These are phyloP conservation scores for Leishmania mexicana DNA, from an alignment of 208 protist genomes.

Conservation along the genomic window DNA sequence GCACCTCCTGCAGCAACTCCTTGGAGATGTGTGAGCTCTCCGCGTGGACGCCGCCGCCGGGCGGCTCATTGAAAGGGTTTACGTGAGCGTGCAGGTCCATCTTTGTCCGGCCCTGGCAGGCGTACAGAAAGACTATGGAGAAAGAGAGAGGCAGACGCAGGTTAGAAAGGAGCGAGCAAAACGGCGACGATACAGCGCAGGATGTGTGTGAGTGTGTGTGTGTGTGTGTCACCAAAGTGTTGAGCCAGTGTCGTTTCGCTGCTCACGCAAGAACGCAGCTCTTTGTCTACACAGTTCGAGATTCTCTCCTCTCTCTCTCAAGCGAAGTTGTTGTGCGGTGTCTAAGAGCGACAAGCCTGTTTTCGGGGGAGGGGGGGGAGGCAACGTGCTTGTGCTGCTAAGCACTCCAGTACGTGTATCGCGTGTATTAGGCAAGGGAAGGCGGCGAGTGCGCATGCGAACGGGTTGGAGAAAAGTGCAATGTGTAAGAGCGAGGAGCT, in stretches of 20 bases:
- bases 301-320: not conserved
- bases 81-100: not conserved
- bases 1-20: conserved; percentile 62
- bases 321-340: not conserved
- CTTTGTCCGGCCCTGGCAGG: not conserved
- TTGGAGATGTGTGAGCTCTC: conserved; percentile 40
- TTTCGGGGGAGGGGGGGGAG: not conserved
- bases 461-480: not conserved
- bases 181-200: not conserved
- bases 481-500: not conserved
- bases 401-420: no score
- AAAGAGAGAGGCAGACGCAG: not conserved
- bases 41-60: not conserved
- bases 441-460: not conserved
- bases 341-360: not conserved
- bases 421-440: not conserved
- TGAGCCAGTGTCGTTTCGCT: not conserved
- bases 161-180: no score
- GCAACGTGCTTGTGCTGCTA: not conserved
- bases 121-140: not conserved
- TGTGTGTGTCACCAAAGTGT: not conserved
- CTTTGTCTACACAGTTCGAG: not conserved
- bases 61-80: conserved; percentile 8
- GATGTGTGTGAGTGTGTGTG: not conserved
- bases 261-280: not conserved